Evolutionary conservation across 2,329 filamentous ascomycete species (phyloP), one percentile per base, ranked within the genome.

Genomic region (Epichloe hybrida): DNA sequence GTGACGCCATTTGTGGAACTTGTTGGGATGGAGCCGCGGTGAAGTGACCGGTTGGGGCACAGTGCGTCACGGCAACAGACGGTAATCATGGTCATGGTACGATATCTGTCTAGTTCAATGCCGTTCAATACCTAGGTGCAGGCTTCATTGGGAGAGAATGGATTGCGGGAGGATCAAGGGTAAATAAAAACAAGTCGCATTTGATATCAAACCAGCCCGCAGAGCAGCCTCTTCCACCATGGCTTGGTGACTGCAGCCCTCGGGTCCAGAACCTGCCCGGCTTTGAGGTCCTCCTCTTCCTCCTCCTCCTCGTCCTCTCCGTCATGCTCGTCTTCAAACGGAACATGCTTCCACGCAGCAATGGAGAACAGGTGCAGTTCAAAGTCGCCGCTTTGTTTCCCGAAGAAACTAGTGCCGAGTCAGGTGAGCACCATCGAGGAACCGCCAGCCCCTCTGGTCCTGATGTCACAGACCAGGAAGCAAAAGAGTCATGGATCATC

Each of bases 321-420:
- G 3, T 43, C 39, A n/a, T 31, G 34, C 9, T 44, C 38, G 15
- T 49, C 45, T 11, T 7, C 43, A n/a, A 41, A 48, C n/a, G 48
- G 50, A 23, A 50, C 44, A 41, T 50, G 48, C 40, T 55, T 60
- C 44, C 50, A 59, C 5, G 62, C 64, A 13, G 58, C 57, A 46
- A 68, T 66, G 34, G 59, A 59, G 42, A 59, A 54, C 9, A 68
- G 52, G 6, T 62, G 58, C 12, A 68, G 48, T 41, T 59, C 55
- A 46, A 89, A 89, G 3, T 79, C 70, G 3, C 86, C 86, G 54
- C 86, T 71, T 64, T 90, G 86, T 0, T 75, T 67, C 8, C 82
- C 86, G 57, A 90, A 90, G 70, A 88, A 89, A 65, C 86, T 88
- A 31, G 27, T 31, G 27, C 8, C 27, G 57, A 34, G 15, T 15